Evolutionary conservation across 345 rosid species (phyloP), one percentile per base, ranked within the genome.

Genomic region (Eucalyptus erythrocorys): DNA sequence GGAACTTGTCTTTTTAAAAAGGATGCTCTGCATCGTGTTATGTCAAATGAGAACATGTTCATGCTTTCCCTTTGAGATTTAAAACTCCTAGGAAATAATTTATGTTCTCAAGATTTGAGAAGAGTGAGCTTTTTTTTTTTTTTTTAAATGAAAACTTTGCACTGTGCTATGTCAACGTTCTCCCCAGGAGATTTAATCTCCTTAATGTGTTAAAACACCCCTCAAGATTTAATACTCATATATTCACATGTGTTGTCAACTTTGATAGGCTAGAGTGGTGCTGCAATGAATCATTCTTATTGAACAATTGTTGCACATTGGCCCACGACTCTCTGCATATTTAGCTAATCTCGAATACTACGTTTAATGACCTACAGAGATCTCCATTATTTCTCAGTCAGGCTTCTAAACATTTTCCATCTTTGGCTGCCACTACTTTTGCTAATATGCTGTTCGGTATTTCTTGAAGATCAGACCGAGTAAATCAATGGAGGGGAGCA

Each of bases 321-420:
- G 34, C 34, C 68, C 68, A 27, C 3, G 17, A 61, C 68, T 61
- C 68, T 27, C 0, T 59, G 8, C 34, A 27, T 27, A 61, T 27
- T 6, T 61, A 61, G 32, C 68, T 27, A 30, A 61, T 27, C 1
- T 0, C 0, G 1, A 0, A 0, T 61, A 13, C 68, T 0, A 61
- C 0, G 0, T 61, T 27, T 30, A 61, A 61, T 61, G 68, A 61
- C 16, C 68, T 27, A 61, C 0, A 30, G 1, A 61, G 68, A 61
- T 61, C 1, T 61, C 34, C 68, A 61, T 57, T 57, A 57, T 13
- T 61, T 61, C 3, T 61, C 0, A 61, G 2, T 30, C 17, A 27
- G 0, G 34, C 68, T 30, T 61, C 34, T 30, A 61, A 30, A 61
- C 17, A 26, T 61, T 61, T 61, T 30, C 30, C 68, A 61, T 61